Evolutionary conservation across 2,329 filamentous ascomycete genomes (phyloP).

Genomic region (Colletotrichum horii): DNA sequence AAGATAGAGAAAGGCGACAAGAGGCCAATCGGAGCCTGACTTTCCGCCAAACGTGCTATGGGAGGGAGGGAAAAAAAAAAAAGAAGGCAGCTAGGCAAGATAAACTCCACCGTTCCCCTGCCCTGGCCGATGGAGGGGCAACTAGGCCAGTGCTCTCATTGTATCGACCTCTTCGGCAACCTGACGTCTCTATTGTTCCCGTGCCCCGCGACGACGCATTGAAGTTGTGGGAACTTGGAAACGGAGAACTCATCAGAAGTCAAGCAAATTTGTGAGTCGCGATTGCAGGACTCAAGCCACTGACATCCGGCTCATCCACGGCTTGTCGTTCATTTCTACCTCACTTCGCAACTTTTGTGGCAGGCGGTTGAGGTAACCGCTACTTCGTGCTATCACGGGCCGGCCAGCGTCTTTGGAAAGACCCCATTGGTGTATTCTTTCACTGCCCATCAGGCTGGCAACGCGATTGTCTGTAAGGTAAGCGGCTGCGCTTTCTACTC

Average conservation of each 20-base stretch:
- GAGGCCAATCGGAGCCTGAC: background rate
- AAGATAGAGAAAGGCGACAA: background rate
- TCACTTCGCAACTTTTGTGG: background rate
- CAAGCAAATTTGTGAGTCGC: background rate
- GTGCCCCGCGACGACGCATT: slow-evolving; percentile 10
- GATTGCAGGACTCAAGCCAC: background rate
- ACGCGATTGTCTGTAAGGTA: background rate
- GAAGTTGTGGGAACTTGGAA: background rate
- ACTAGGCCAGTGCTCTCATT: background rate
- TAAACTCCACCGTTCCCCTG: slow-evolving; percentile 11
- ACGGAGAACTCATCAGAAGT: background rate
- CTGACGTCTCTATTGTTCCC: background rate
- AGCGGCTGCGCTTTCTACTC: background rate
- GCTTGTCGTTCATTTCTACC: background rate
- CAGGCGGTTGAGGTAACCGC: background rate
- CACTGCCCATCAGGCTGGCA: background rate
- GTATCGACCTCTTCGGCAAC: background rate
- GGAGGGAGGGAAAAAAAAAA: background rate
- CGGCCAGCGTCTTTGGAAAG: background rate
- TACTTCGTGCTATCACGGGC: slow-evolving; percentile 6
- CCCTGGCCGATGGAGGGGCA: slow-evolving; percentile 19
- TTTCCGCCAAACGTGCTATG: background rate
- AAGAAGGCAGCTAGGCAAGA: slow-evolving; percentile 1
- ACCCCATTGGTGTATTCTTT: slow-evolving; percentile 5
- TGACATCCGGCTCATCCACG: background rate